Base-by-base conservation (phyloP, 257 asterid species). In the Fraxinus anomala region DNA sequence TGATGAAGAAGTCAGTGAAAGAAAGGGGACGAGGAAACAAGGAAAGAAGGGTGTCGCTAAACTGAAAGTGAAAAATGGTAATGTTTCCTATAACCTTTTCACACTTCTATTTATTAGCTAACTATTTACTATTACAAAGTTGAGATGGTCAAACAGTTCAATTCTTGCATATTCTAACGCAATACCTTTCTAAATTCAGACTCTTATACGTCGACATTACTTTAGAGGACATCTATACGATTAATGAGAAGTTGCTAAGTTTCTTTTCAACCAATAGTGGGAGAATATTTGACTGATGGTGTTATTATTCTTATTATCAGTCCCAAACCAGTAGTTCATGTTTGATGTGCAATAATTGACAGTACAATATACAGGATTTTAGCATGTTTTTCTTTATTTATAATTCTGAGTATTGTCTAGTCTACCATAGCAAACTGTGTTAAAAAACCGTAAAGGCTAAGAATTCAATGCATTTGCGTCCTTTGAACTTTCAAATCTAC, bases 11-110 rank as follows among this genome's bases (percentile, higher is more conserved):
- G 81, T 82, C 34, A 72, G 66, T 33, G 9, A 79, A 65, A 80
- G 83, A 72, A 76, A 83, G 76, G 80, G 79, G 59, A 28, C 42
- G 11, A 73, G 76, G 76, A 75, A 77, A 70, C 75, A 44, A 76
- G 85, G 72, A 36, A 83, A 74, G 83, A 77, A 77, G 76, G 81
- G 80, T 73, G 83, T 73, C 67, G 76, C 68, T 42, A 87, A 82
- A 77, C 79, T 86, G 51, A 85, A 87, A 81, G 83, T 76, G 83
- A 42, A 69, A 54, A 77, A 83, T 44, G 91, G 96, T 89, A 88
- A 78, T 70, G 72, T 4, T 80, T 81, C 85, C 81, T 81, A 44
- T 36, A 70, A 79, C 82, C 82, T 72, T 33, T 33, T 5, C 37
- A 34, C 37, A 5, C 28, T 56, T 67, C 70, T 79, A 67, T 71